Evolutionary conservation across 305 asterid genomes (phyloP).

Genomic region (Plantago coronopus): DNA sequence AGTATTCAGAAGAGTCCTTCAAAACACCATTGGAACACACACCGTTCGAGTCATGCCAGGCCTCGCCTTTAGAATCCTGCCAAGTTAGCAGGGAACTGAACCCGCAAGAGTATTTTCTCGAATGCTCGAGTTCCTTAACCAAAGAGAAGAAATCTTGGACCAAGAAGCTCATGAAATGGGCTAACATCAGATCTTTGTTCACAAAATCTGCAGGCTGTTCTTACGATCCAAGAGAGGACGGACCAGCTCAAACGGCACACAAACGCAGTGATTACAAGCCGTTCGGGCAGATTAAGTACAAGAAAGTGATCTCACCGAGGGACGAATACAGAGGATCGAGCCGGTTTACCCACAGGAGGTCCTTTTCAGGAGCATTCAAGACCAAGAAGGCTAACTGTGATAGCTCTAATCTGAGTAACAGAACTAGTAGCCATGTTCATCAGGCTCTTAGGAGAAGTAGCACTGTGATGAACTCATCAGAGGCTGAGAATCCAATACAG

Average conservation of each 20-base stretch:
- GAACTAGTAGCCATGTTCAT: constrained; percentile 12
- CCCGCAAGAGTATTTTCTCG: constrained; percentile 37
- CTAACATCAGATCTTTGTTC: constrained; percentile 61
- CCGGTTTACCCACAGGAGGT: constrained; percentile 47
- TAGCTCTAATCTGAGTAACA: constrained; percentile 23
- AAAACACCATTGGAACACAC: constrained; percentile 55
- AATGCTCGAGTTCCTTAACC: constrained; percentile 21
- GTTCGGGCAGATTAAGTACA: constrained; percentile 48
- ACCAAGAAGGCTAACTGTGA: constrained; percentile 28
- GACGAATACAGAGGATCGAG: not conserved
- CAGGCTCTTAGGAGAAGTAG: constrained; percentile 40
- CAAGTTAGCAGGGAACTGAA: constrained; percentile 64
- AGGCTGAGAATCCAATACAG: constrained; percentile 67
- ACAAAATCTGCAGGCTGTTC: constrained; percentile 60
- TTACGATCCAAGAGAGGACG: constrained; percentile 25
- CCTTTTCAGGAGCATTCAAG: constrained; percentile 74
- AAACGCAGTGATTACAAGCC: constrained; percentile 26
- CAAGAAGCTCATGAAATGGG: constrained; percentile 41
- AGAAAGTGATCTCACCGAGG: constrained; percentile 14
- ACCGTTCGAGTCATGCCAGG: constrained; percentile 67
- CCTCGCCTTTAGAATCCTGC: constrained; percentile 58
- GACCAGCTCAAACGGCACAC: constrained; percentile 24
- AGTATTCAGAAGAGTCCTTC: constrained; percentile 31
- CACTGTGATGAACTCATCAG: constrained; percentile 37
- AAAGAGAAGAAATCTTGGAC: constrained; percentile 45